Conservation (phyloP, 2,329 filamentous ascomycete genomes). For the Paramyrothecium roridum region DNA sequence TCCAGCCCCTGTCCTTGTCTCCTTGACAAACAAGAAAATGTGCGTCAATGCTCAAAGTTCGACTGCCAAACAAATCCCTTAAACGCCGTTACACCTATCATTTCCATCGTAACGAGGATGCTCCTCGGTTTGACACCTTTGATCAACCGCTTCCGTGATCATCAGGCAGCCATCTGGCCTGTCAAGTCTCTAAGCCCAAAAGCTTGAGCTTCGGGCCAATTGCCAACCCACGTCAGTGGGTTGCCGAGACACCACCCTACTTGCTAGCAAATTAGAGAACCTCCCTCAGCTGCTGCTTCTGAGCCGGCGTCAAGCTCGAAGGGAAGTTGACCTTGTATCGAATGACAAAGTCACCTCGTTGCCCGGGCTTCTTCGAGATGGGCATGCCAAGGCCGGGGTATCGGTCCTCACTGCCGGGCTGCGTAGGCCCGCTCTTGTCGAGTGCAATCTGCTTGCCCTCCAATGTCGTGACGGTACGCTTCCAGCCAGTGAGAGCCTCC, state of each 20-base stretch:
- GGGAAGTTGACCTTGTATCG: constrained; percentile 94
- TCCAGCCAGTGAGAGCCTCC: constrained; percentile 93
- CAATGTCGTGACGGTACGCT: constrained; percentile 85
- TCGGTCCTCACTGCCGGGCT: constrained; percentile 74
- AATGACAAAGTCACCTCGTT: constrained; percentile 84
- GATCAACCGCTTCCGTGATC: background rate
- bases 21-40: background rate
- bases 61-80: background rate
- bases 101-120: constrained; percentile 1
- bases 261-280: constrained; percentile 54
- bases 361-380: constrained; percentile 80
- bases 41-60: background rate
- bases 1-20: background rate
- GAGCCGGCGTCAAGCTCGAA: constrained; percentile 66
- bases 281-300: constrained; percentile 79
- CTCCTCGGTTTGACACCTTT: background rate
- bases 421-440: constrained; percentile 78
- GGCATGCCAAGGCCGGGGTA: constrained; percentile 94
- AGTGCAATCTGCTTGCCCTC: constrained; percentile 83
- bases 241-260: background rate
- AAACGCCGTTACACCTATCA: constrained; percentile 13
- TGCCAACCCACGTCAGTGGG: background rate
- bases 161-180: background rate
- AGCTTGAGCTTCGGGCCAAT: background rate
- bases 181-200: background rate